phyloP scores from a whole-genome alignment of 2,329 filamentous ascomycete genomes.

The Pseudonectria buxi region DNA sequence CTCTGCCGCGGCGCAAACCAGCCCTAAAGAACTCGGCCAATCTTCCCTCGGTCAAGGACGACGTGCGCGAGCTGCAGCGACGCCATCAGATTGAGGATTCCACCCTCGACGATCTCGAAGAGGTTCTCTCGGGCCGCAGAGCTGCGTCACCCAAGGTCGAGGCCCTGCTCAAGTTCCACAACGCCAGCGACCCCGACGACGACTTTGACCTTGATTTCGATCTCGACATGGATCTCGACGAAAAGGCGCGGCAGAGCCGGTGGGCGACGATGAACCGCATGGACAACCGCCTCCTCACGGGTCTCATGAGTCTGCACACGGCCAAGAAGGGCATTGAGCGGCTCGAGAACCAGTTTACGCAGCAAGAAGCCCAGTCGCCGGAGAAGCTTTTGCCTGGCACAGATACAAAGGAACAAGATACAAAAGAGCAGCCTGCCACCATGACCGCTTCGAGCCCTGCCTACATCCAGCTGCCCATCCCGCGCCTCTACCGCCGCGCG shows the following conservation, averaged over 20 bases:
- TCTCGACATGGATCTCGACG: slow-evolving; percentile 19
- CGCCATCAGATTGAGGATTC: slow-evolving; percentile 52
- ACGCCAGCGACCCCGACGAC: slow-evolving; percentile 15
- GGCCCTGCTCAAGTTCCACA: slow-evolving; percentile 18
- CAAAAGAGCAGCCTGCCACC: no score
- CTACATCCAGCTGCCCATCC: slow-evolving; percentile 38
- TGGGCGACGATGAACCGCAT: slow-evolving; percentile 36
- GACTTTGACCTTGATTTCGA: slow-evolving; percentile 17
- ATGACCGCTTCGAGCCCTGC: slow-evolving; percentile 2
- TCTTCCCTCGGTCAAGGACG: slow-evolving; percentile 48
- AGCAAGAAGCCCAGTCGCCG: slow-evolving; percentile 24
- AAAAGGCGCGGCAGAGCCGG: slow-evolving; percentile 1
- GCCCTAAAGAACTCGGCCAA: slow-evolving; percentile 48
- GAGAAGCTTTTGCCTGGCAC: no score
- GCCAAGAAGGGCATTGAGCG: slow-evolving; percentile 53
- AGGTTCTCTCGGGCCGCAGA: slow-evolving; percentile 37
- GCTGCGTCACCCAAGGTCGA: slow-evolving; percentile 19
- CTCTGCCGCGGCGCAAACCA: slow-evolving; percentile 37
- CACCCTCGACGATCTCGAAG: slow-evolving; percentile 52
- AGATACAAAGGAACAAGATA: no score
- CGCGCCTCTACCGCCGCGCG: slow-evolving; percentile 38
- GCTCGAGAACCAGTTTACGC: slow-evolving; percentile 45
- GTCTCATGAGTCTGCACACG: slow-evolving; percentile 44
- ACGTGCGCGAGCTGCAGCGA: slow-evolving; percentile 46
- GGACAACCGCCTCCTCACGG: slow-evolving; percentile 45